phyloP scores from a whole-genome alignment of 78 protist species.

The Diacronema lutheri region DNA sequence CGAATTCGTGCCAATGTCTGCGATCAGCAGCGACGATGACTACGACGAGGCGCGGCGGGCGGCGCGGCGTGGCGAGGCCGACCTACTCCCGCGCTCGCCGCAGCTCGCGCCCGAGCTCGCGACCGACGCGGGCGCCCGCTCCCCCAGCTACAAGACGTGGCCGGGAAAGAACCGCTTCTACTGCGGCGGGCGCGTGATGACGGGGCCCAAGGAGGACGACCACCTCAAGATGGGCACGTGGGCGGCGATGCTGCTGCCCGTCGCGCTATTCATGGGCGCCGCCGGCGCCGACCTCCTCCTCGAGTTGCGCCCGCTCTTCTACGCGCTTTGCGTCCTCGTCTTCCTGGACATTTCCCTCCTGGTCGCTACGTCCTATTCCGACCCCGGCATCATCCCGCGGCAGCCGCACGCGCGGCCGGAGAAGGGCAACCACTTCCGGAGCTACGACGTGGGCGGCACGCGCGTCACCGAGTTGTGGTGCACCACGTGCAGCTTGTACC shows the following conservation, averaged over 20 bases:
- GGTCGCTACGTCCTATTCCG: not conserved
- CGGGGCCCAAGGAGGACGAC: conserved; percentile 5
- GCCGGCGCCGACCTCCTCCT: not conserved
- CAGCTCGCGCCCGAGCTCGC: too few relatives aligned
- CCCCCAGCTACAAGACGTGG: not conserved
- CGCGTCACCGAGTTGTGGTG: conserved; percentile 14
- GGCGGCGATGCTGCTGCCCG: too few relatives aligned
- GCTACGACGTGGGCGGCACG: not conserved
- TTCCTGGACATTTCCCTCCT: not conserved
- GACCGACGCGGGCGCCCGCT: too few relatives aligned
- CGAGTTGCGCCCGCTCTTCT: not conserved
- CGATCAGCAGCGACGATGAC: too few relatives aligned
- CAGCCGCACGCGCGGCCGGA: not conserved
- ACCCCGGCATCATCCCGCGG: conserved; percentile 44
- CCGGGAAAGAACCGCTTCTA: not conserved
- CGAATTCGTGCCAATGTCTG: too few relatives aligned
- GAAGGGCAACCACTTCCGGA: too few relatives aligned
- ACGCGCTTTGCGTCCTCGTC: not conserved
- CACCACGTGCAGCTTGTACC: conserved; percentile 31
- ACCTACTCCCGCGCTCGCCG: too few relatives aligned
- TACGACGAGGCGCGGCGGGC: too few relatives aligned
- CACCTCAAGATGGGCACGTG: not conserved
- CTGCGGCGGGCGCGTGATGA: not conserved
- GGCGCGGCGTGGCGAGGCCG: too few relatives aligned
- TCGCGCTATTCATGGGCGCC: not conserved